A percentile compares a stretch with the other conserved stretches of the same genome.
These are phyloP conservation scores for Yamagishiella unicocca DNA, from an alignment of 139 green algal genomes.

Conservation along the genomic window DNA sequence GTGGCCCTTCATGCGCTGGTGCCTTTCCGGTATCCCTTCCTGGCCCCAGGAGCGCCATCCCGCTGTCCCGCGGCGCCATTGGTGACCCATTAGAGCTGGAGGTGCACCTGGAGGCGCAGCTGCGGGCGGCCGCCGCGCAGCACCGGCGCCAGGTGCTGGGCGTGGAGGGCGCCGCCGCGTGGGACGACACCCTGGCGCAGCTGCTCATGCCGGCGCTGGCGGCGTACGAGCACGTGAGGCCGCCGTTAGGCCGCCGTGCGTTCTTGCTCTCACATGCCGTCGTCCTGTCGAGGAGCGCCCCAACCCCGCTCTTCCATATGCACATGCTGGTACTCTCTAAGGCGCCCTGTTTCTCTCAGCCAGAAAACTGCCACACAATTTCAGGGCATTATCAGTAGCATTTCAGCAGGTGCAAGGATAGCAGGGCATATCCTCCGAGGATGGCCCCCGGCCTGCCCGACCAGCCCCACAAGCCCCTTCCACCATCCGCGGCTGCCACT, in stretches of 20 bases:
- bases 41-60: conserved; percentile 29
- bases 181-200: conserved; percentile 61
- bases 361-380: no score
- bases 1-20: not conserved
- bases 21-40: not conserved
- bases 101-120: conserved; percentile 47
- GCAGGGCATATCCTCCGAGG: no score
- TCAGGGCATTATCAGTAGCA: no score
- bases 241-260: not conserved
- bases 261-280: no score
- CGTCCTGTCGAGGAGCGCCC: no score
- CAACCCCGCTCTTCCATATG: no score
- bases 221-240: conserved; percentile 65
- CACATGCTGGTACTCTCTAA: no score
- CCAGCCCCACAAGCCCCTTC: no score
- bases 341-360: no score
- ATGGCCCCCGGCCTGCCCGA: no score
- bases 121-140: conserved; percentile 22
- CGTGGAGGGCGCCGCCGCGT: conserved; percentile 13
- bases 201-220: conserved; percentile 70
- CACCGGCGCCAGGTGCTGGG: conserved; percentile 35
- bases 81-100: conserved; percentile 45
- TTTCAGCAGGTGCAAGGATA: no score
- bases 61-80: conserved; percentile 22
- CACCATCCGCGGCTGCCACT: no score